Evolutionary conservation across 176 grass and related monocot genomes (phyloP).

Genomic region (Carex parvula): DNA sequence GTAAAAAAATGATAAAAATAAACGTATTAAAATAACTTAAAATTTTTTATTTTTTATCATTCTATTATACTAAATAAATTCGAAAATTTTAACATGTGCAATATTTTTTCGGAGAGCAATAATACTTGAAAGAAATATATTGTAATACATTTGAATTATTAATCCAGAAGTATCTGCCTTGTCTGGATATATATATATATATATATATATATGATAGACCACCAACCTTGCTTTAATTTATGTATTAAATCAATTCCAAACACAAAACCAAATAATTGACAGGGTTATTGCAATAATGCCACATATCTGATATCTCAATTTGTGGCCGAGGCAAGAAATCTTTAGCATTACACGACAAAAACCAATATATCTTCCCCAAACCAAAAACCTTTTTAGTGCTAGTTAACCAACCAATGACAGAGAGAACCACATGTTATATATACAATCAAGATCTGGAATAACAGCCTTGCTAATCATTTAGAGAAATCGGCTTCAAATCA

Average conservation of each 20-base stretch:
- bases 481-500: not conserved
- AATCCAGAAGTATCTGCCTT: not conserved
- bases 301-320: not conserved
- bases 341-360: slow-evolving; percentile 9
- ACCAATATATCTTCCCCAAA: not conserved
- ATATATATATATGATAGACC: not conserved
- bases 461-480: too few relatives aligned
- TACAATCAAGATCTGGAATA: too few relatives aligned
- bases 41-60: too few relatives aligned
- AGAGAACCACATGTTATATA: not conserved
- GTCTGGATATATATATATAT: not conserved
- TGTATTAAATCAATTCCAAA: not conserved
- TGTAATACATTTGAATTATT: not conserved
- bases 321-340: not conserved
- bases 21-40: too few relatives aligned
- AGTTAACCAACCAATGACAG: not conserved
- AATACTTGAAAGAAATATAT: not conserved
- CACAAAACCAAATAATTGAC: not conserved
- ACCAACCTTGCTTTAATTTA: slow-evolving; percentile 13
- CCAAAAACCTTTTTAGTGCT: not conserved
- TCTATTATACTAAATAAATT: too few relatives aligned
- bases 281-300: not conserved
- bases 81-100: too few relatives aligned
- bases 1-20: too few relatives aligned
- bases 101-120: not conserved